Conservation (phyloP, 2,329 filamentous ascomycete genomes). For the Sclerotiophoma versabilis region DNA sequence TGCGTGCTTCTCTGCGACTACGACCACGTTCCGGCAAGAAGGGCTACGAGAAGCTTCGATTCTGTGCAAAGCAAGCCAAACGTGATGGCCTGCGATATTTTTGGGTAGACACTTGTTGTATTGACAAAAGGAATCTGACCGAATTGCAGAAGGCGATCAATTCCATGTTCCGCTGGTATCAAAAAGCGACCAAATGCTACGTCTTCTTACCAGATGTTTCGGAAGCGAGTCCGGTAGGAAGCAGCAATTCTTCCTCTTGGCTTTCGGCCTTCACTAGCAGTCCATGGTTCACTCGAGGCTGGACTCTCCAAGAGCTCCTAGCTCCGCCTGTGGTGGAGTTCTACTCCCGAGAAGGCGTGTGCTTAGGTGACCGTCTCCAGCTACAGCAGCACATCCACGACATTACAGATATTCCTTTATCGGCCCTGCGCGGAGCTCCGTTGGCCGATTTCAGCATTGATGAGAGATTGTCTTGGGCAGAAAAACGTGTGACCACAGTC, state of each 20-base stretch:
- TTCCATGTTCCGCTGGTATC: conserved; percentile 32
- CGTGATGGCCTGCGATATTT: conserved; percentile 16
- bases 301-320: conserved; percentile 29
- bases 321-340: conserved; percentile 22
- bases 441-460: conserved; percentile 16
- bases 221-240: neutral
- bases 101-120: conserved; percentile 30
- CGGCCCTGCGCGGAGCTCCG: conserved; percentile 5
- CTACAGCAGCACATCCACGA: conserved; percentile 12
- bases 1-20: neutral
- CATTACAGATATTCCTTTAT: conserved; percentile 15
- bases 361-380: conserved; percentile 16
- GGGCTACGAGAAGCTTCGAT: conserved; percentile 18
- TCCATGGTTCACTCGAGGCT: conserved; percentile 28
- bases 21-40: neutral
- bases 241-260: neutral
- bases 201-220: conserved; percentile 27
- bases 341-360: conserved; percentile 15
- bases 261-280: conserved; percentile 11
- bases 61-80: conserved; percentile 25
- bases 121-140: conserved; percentile 19
- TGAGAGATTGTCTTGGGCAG: conserved; percentile 30
- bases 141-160: conserved; percentile 25
- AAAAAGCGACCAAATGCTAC: conserved; percentile 21
- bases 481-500: conserved; percentile 28